Evolutionary conservation across 148 eudicot genomes (phyloP), one percentile per base, ranked within the genome.

Genomic region (Rhododendron williamsianum): DNA sequence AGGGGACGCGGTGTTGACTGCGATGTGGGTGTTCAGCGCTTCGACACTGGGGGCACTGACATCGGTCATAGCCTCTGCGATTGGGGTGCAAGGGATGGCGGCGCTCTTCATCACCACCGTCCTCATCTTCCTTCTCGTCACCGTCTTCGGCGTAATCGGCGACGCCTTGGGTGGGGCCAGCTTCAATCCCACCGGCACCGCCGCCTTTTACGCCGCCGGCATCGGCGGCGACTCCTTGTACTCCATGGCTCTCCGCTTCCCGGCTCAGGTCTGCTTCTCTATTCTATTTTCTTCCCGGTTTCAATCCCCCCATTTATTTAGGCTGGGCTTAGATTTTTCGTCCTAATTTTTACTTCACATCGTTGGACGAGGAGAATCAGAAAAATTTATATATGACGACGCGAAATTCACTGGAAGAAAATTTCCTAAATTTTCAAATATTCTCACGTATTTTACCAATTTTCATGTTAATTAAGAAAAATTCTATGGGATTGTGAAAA

Each of bases 21-120:
- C 88, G 81, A 84, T 92, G 92, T 94, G 98, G 98, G 91, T 93
- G 3, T 91, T 94, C 82, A 92, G 92, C 23, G 92, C 94, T 1
- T 91, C 98, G 1, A 85, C 94, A 0, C 84, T 93, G 1, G 93
- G 94, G 0, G 82, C 84, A 0, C 4, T 82, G 3, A 91, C 93
- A 0, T 84, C 89, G 74, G 38, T 90, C 7, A 88, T 94, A 8
- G 87, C 94, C 1, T 27, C 87, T 0, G 74, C 86, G 0, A 5
- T 91, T 21, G 93, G 93, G 8, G 87, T 91, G 10, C 84, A 91
- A 51, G 92, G 91, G 21, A 27, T 86, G 10, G 54, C 87, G 0
- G 38, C 89, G 9, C 88, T 93, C 3, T 38, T 86, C 21, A 89
- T 92, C 49, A 91, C 93, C 1, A 90, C 92, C 35, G 71, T 52